Evolutionary conservation across 1,139 yeast species (phyloP).

Genomic region (Scheffersomyces titani): DNA sequence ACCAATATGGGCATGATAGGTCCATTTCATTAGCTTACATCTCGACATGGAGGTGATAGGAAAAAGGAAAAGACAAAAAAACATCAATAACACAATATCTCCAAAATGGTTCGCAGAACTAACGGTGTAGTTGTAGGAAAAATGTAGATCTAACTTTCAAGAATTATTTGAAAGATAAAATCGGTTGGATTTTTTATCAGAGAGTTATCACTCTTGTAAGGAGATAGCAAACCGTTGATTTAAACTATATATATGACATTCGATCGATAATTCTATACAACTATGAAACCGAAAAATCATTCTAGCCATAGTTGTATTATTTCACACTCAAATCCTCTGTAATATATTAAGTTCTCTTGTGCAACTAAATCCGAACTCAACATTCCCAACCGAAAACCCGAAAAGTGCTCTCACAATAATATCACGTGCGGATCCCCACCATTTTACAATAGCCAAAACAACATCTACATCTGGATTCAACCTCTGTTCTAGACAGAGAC

Average conservation of each 20-base stretch:
- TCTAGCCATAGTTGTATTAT: not conserved
- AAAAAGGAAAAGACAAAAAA: too few relatives aligned
- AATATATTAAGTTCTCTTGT: too few relatives aligned
- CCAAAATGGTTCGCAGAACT: not conserved
- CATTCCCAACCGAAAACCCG: not conserved
- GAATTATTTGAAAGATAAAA: too few relatives aligned
- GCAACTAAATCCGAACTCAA: not conserved
- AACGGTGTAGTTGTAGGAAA: not conserved
- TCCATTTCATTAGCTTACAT: conserved; percentile 63
- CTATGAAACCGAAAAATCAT: too few relatives aligned
- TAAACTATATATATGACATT: not conserved
- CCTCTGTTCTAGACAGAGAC: not conserved
- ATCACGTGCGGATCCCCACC: conserved; percentile 1
- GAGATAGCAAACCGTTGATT: not conserved
- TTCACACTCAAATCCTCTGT: too few relatives aligned
- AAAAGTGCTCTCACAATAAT: too few relatives aligned
- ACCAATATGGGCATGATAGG: conserved; percentile 49
- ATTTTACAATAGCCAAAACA: not conserved
- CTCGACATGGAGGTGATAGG: conserved; percentile 4
- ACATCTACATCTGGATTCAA: not conserved
- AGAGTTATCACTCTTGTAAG: too few relatives aligned
- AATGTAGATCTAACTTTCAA: not conserved
- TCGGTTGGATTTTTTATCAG: too few relatives aligned
- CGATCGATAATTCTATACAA: not conserved
- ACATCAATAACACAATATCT: not conserved